These are phyloP conservation scores for Puccinia horiana DNA, from an alignment of 1,284 basidiomycete species.

Conservation along the genomic window DNA sequence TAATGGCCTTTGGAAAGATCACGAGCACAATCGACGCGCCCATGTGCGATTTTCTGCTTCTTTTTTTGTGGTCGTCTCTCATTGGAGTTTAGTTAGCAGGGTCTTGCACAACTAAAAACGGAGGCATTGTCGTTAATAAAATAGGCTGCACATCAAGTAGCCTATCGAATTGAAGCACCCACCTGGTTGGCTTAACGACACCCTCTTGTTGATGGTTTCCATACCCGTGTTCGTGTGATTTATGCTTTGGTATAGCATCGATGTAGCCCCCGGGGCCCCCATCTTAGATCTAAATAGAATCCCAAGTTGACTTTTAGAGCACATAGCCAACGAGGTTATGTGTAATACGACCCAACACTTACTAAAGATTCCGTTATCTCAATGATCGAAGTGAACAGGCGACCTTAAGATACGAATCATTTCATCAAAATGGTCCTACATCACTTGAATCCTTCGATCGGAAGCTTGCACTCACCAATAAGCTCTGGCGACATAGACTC, in stretches of 20 bases:
- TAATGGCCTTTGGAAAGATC: too few relatives aligned
- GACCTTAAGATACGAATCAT: not conserved
- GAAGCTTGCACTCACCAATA: conserved; percentile 22
- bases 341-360: not conserved
- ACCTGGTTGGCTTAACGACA: conserved; percentile 13
- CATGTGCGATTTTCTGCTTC: too few relatives aligned
- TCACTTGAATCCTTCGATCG: not conserved
- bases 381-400: conserved; percentile 27
- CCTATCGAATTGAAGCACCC: not conserved
- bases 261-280: conserved; percentile 14
- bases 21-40: too few relatives aligned
- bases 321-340: not conserved
- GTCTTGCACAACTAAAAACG: conserved; percentile 31
- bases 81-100: conserved; percentile 27
- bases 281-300: conserved; percentile 22
- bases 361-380: conserved; percentile 41
- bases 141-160: not conserved
- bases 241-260: not conserved
- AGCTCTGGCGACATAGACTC: conserved; percentile 66
- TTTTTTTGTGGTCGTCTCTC: not conserved
- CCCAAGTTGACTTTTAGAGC: not conserved
- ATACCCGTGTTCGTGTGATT: conserved; percentile 18
- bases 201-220: conserved; percentile 40
- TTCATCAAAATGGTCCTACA: not conserved
- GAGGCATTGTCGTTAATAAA: not conserved